Base-by-base conservation (phyloP, 177 flowering plant species). In the Tripterygium wilfordii region DNA sequence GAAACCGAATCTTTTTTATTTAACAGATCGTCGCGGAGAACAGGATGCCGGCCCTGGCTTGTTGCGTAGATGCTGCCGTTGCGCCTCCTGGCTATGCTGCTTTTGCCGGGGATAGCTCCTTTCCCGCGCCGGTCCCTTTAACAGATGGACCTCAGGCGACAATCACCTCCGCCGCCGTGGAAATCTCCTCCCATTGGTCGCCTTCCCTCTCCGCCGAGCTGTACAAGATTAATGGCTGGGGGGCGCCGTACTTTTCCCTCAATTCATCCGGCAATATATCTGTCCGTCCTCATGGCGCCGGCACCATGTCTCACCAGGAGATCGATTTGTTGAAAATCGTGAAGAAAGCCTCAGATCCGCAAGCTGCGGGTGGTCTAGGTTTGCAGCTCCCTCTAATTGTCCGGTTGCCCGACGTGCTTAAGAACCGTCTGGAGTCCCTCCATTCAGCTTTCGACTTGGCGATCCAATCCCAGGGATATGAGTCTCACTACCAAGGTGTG, bases 401-500 rank as follows among this genome's bases (percentile, higher is more conserved):
- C 12, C 78, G 99, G 1, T 50, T 94, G 31, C 97, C 99, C 0
- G 99, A 87, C 38, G 83, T 94, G 13, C 77, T 94, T 26, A 77
- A 80, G 58, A 63, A 83, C 66, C 71, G 99, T 16, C 69, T 94
- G 10, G 83, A 77, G 29, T 81, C 92, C 3, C 89, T 94, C 5
- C 88, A 90, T 13, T 71, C 76, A 2, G 89, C 99, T 2, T 94
- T 94, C 26, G 79, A 90, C 16, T 58, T 28, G 14, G 96, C 96
- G 0, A 56, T 94, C 15, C 56, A 60, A 18, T 70, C 85, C 0
- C 76, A 74, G 10, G 78, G 75, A 2, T 94, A 87, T 44, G 76
- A 42, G 10, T 66, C 92, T 18, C 97, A 81, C 58, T 94, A 94
- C 78, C 99, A 90, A 54, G 99, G 99, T 5, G 97, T 94, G 12